A percentile compares a stretch with the other conserved stretches of the same genome.
phyloP scores from a whole-genome alignment of 306 rosid genomes.

The Fragaria vesca region DNA sequence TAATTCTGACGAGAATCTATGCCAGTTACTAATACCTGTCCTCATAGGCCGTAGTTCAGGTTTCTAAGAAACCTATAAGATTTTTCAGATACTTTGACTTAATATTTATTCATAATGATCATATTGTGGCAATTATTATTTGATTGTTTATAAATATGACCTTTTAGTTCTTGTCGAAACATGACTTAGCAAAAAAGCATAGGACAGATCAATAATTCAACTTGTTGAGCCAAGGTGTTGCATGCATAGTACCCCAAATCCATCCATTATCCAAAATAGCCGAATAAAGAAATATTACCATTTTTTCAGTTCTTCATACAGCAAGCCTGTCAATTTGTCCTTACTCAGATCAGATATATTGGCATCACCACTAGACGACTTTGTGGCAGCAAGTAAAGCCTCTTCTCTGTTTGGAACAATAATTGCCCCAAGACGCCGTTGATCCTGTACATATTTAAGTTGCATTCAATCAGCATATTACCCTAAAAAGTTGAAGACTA shows the following conservation, averaged over 20 bases:
- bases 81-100: neutral
- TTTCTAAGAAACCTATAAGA: neutral
- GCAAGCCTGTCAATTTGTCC: conserved; percentile 45
- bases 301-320: conserved; percentile 56
- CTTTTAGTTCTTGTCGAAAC: neutral
- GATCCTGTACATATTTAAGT: conserved; percentile 49
- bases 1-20: neutral
- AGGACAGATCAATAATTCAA: neutral
- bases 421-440: conserved; percentile 89
- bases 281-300: conserved; percentile 46
- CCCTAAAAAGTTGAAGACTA: conserved; percentile 4
- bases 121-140: neutral
- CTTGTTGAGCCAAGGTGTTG: neutral
- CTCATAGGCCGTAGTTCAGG: neutral
- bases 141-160: neutral
- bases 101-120: neutral
- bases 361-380: conserved; percentile 41
- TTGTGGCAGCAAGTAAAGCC: conserved; percentile 59
- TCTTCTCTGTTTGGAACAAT: conserved; percentile 91
- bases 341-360: conserved; percentile 54
- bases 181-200: neutral
- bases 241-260: neutral
- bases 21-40: neutral
- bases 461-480: conserved; percentile 5
- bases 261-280: conserved; percentile 1